Conservation (phyloP, 2,329 filamentous ascomycete species). For the Trichoderma guizhouense region DNA sequence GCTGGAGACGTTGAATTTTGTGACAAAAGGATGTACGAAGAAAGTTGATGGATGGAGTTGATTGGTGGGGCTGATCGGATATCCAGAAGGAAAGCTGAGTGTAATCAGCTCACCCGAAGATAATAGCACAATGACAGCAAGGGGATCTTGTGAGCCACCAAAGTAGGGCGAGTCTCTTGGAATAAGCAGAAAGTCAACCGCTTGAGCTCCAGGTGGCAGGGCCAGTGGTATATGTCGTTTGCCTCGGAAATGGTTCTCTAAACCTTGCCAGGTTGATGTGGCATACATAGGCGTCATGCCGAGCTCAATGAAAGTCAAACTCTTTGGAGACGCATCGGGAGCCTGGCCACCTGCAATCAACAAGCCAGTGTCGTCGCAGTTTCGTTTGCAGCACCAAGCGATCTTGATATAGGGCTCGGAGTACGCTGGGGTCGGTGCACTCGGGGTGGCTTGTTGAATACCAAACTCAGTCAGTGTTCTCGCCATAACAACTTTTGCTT, state of each 20-base stretch:
- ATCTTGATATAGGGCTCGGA: constrained; percentile 76
- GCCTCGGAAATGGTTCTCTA: constrained; percentile 75
- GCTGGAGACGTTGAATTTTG: constrained; percentile 65
- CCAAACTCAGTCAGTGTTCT: constrained; percentile 72
- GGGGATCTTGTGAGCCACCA: constrained; percentile 81
- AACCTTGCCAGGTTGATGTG: constrained; percentile 83
- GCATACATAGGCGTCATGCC: constrained; percentile 86
- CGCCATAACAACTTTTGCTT: constrained; percentile 79
- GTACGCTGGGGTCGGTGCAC: constrained; percentile 51
- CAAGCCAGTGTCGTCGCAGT: constrained; percentile 88
- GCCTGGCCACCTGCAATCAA: constrained; percentile 79
- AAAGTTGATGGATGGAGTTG: constrained; percentile 84
- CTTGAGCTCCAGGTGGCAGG: constrained; percentile 72
- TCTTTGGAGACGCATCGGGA: constrained; percentile 64
- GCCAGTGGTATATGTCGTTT: constrained; percentile 69
- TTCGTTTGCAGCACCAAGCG: constrained; percentile 90
- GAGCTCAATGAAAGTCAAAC: constrained; percentile 84
- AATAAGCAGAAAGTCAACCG: constrained; percentile 77
- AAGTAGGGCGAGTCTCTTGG: constrained; percentile 83
- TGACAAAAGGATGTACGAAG: constrained; percentile 87
- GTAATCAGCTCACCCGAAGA: constrained; percentile 87
- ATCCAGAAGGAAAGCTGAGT: constrained; percentile 86
- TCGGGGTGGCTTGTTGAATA: constrained; percentile 63
- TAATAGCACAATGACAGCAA: constrained; percentile 75
- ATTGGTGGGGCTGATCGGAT: constrained; percentile 87